Base-by-base conservation (phyloP, 2,329 filamentous ascomycete genomes). In the Teratosphaeria destructans region DNA sequence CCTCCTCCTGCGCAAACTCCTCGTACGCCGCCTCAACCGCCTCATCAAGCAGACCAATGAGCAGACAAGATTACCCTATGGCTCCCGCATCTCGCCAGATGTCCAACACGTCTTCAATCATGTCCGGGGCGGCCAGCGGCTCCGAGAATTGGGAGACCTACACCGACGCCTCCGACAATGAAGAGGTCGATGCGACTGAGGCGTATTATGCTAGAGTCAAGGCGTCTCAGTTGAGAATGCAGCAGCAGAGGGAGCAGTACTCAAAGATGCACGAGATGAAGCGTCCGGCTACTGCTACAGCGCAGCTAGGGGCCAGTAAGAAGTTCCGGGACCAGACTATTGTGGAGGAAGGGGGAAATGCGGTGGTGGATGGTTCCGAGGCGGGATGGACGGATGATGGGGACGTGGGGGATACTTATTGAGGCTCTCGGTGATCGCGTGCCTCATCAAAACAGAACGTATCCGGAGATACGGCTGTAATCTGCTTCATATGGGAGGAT, bases 111-210 rank as follows among this genome's bases (percentile, higher is more conserved):
- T 72, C 68, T 11, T 73, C 71, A 10, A 61, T 70, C 43, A 67
- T 72, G 67, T 63, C 72, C 66, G 55, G 68, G 66, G 55, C 32
- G 32, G 35, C 39, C 16, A 47, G 34, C 23, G 55, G 89, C 1
- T 95, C 90, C 3, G 93, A 97, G 75, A 97, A 97, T 73, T 97
- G 93, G 93, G 93, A 97, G 75, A 96, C 92, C 10, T 97, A 94
- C 68, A 92, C 94, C 67, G 90, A 95, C 60, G 65, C 65, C 56
- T 70, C 67, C 1, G 72, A 72, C 34, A 64, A 56, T n/a, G 72
- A 74, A 8, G 68, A 72, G 26, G 88, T 67, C 27, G 91, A 96
- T 71, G 83, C 82, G 0, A 86, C 85, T 3, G 89, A 94, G 62
- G 81, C 84, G 10, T 95, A 95, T 73, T 90, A 90, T 69, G 87